Evolutionary conservation across 129 eudicot species (phyloP), one percentile per base, ranked within the genome.

Genomic region (Helianthus tuberosus): DNA sequence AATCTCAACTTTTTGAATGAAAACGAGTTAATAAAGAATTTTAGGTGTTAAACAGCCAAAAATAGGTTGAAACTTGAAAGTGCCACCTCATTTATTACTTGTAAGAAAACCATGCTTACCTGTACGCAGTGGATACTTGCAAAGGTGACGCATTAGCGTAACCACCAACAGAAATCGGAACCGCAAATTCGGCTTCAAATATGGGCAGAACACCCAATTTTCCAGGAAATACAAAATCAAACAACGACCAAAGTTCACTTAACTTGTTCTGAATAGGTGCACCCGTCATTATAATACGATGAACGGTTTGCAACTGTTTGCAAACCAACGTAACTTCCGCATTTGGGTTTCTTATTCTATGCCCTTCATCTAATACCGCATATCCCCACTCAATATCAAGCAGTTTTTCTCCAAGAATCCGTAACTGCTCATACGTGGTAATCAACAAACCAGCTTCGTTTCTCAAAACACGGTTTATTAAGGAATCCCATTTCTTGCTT

Each of bases 111-210:
- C 10, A 66, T 11, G 57, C 58, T 27, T 65, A 90, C 98, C 97
- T 94, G 84, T 94, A 94, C 66, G 99, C 99, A 59, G 97, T 94
- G 74, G 99, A 91, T 41, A 94, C 99, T 86, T 94, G 99, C 79
- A 94, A 81, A 4, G 99, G 99, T 36, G 97, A 88, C n/a, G 99
- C 99, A 71, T 94, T 94, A 53, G 99, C 96, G 83, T 94, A 94
- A 41, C 99, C 99, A 73, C 99, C 99, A 85, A 94, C 96, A 72
- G 97, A 80, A 75, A 94, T 94, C 3, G 97, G 99, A 77, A 87
- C 96, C 0, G 99, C 93, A 72, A 94, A 94, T 74, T 94, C 99
- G 8, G 96, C 96, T 85, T 94, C 99, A 88, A 94, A 94, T 17
- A 94, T 88, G 5, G 99, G 99, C 49, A 94, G 65, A 16, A 94